Evolutionary conservation across 441 rosid species (phyloP), one percentile per base, ranked within the genome.

Genomic region (Euphorbia schlechtendalii): DNA sequence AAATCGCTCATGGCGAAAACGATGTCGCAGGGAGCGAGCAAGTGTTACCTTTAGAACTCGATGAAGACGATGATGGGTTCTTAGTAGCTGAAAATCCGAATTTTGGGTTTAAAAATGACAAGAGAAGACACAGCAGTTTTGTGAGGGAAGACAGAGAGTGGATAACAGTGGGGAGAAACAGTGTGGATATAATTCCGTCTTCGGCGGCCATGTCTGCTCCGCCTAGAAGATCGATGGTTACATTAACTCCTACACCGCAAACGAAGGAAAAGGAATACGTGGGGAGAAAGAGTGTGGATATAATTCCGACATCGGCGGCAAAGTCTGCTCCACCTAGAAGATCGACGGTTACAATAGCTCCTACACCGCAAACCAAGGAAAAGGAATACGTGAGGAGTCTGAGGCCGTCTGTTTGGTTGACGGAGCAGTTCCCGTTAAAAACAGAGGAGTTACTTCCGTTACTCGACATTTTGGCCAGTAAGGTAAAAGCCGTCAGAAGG

Each of bases 11-110:
- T 1, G 51, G 56, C 25, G 93, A 88, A n/a, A 73, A 68, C 63
- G 96, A 89, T 57, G 73, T 72, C 34, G 88, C 88, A 0, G 91
- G 89, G 7, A 82, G 85, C 70, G 98, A 91, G 60, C 96, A 92
- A 61, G 88, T 92, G 8, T 58, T 83, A 46, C 95, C 97, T 0
- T 67, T 93, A 3, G 98, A 93, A 74, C 82, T 93, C 7, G 98
- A 90, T 56, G 98, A 90, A 66, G 98, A 93, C 48, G 98, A 90
- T 52, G 97, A 93, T 24, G 98, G 98, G 6, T 93, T 90, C 49
- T 74, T 93, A n/a, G 98, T 93, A 0, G 92, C 91, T 0, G 97
- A 93, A 70, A 90, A 88, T 65, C 97, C 96, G 1, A 86, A 68
- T 63, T 83, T 86, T 49, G 69, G 61, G 18, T 68, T 67, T 41